Evolutionary conservation across 495 filamentous ascomycete genomes (phyloP).

Genomic region (Penicillium silybi): DNA sequence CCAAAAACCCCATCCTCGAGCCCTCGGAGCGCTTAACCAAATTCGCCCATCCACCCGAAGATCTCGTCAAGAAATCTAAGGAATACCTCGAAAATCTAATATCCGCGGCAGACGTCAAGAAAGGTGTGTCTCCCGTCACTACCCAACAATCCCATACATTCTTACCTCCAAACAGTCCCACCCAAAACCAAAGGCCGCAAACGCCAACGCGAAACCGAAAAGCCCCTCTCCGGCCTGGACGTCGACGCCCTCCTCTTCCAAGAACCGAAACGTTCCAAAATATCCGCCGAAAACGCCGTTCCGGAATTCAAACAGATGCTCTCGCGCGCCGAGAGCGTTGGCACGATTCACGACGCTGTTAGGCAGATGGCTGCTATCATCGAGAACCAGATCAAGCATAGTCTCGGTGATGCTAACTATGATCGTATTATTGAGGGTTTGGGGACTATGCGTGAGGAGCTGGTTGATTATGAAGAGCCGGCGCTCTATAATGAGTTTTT

Average conservation of each 20-base stretch:
- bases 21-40: conserved; percentile 64
- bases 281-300: conserved; percentile 76
- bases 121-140: conserved; percentile 47
- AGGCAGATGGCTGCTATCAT: conserved; percentile 73
- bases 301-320: conserved; percentile 89
- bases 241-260: conserved; percentile 69
- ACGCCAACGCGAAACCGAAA: conserved; percentile 63
- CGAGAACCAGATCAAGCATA: conserved; percentile 61
- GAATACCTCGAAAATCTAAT: conserved; percentile 59
- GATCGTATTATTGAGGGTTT: conserved; percentile 71
- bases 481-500: conserved; percentile 74
- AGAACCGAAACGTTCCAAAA: conserved; percentile 55
- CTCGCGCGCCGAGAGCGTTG: conserved; percentile 54
- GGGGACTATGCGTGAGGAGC: conserved; percentile 71
- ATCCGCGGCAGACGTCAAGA: conserved; percentile 75
- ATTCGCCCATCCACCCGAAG: conserved; percentile 69
- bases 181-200: conserved; percentile 76
- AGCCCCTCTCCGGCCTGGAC: conserved; percentile 89
- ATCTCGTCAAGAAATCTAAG: conserved; percentile 55
- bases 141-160: not conserved
- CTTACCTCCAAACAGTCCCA: conserved; percentile 54
- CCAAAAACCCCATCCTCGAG: conserved; percentile 62
- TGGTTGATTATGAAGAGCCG: conserved; percentile 73
- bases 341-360: conserved; percentile 61
- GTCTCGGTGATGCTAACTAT: conserved; percentile 72